phyloP scores from a whole-genome alignment of 164 flowering plant genomes.

The Santalum album region DNA sequence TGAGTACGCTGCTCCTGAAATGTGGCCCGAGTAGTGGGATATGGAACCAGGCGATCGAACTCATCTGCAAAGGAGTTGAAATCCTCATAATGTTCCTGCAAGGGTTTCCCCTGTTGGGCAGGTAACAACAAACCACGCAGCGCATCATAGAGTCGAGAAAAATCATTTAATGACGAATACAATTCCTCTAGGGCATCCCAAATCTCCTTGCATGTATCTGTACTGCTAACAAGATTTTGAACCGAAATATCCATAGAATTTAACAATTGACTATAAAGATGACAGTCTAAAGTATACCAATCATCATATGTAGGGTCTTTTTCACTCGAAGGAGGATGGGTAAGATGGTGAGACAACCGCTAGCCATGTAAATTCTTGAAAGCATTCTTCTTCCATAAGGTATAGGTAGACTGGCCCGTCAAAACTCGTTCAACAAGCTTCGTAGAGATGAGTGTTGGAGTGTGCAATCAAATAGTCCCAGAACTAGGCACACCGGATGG shows the following conservation, averaged over 20 bases:
- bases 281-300: neutral
- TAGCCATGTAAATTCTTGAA: neutral
- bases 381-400: neutral
- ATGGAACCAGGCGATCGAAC: neutral
- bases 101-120: neutral
- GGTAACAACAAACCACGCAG: neutral
- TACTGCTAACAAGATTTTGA: neutral
- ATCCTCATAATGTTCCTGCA: neutral
- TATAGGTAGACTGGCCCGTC: no score
- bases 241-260: neutral
- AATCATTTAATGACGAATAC: neutral
- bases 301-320: neutral
- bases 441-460: no score
- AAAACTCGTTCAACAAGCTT: no score
- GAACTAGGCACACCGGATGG: no score
- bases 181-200: neutral
- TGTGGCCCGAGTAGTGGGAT: neutral
- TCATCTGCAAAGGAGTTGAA: neutral
- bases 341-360: neutral
- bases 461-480: no score
- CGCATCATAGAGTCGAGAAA: neutral
- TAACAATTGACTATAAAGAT: neutral
- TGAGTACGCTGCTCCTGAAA: neutral
- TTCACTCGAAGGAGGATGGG: neutral
- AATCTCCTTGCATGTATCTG: neutral